These are phyloP conservation scores for Globisporangium sylvaticum DNA, from an alignment of 352 stramenopile genomes.

Conservation along the genomic window DNA sequence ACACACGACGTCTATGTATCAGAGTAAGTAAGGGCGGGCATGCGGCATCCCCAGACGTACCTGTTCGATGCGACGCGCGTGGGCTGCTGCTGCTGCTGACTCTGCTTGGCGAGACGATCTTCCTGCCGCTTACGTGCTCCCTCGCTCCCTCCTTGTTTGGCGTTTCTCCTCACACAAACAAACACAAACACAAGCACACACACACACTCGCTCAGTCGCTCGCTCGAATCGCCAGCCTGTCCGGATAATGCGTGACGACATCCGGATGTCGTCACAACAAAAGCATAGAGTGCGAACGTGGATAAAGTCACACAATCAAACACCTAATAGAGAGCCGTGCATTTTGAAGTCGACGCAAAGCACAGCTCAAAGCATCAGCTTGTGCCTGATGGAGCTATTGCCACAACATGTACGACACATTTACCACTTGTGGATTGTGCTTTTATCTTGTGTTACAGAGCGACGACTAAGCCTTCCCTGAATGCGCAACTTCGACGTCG, in stretches of 20 bases:
- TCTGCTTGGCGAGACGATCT: slow-evolving; percentile 5
- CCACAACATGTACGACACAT: background rate
- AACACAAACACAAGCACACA: too few species aligned
- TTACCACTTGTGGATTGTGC: background rate
- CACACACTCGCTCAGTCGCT: background rate
- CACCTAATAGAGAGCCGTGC: background rate
- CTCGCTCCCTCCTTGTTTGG: background rate
- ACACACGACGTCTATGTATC: slow-evolving; percentile 10
- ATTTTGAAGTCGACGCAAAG: background rate
- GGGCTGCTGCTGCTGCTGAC: slow-evolving; percentile 5
- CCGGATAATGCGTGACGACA: background rate
- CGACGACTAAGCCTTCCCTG: background rate
- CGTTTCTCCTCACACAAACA: slow-evolving; percentile 11
- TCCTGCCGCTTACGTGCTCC: slow-evolving; percentile 4
- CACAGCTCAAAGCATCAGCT: background rate
- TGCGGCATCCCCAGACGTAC: slow-evolving; percentile 3
- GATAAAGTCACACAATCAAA: background rate
- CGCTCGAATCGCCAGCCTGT: background rate
- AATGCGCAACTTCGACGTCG: background rate
- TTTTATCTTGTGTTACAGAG: background rate
- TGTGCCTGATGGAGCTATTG: background rate
- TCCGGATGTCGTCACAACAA: background rate
- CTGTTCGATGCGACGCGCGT: background rate
- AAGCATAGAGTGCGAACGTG: background rate
- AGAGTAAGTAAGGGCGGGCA: background rate